Evolutionary conservation across 352 stramenopile genomes (phyloP).

Genomic region (Pythium biforme): DNA sequence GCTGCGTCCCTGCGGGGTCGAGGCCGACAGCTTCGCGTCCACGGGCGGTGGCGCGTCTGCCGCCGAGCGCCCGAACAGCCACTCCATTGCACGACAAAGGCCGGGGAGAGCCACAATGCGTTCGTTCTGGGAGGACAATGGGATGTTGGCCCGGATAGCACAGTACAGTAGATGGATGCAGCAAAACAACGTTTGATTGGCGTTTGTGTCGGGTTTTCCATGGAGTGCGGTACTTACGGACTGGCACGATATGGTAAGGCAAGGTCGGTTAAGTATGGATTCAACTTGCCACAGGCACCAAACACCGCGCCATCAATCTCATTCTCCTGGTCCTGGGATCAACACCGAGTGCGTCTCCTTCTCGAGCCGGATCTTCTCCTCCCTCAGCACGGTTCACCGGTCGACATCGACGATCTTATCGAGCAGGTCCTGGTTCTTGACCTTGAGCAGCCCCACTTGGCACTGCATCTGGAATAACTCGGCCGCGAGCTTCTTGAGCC

Average conservation of each 20-base stretch:
- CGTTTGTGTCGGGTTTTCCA: too few relatives aligned
- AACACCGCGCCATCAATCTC: too few relatives aligned
- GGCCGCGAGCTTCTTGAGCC: constrained; percentile 90
- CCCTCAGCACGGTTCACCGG: constrained; percentile 92
- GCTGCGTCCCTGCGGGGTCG: constrained; percentile 58
- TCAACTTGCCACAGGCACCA: too few relatives aligned
- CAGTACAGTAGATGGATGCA: too few relatives aligned
- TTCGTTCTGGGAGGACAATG: too few relatives aligned
- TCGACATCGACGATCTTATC: constrained; percentile 91
- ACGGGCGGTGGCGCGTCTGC: constrained; percentile 27
- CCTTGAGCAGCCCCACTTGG: constrained; percentile 68
- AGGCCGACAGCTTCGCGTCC: constrained; percentile 51
- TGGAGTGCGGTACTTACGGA: too few relatives aligned
- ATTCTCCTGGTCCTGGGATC: too few relatives aligned
- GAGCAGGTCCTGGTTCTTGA: constrained; percentile 85
- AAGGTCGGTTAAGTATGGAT: too few relatives aligned
- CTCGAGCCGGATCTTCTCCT: constrained; percentile 97
- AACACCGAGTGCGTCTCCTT: constrained; percentile 94
- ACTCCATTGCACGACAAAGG: constrained; percentile 43
- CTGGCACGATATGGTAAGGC: too few relatives aligned
- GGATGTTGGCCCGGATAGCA: too few relatives aligned
- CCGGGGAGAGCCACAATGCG: too few relatives aligned
- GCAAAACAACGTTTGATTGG: too few relatives aligned
- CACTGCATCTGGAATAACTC: constrained; percentile 72
- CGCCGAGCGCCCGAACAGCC: constrained; percentile 43